Evolutionary conservation across 352 stramenopile genomes (phyloP), one percentile per base, ranked within the genome.

Genomic region (Pythium volutum): DNA sequence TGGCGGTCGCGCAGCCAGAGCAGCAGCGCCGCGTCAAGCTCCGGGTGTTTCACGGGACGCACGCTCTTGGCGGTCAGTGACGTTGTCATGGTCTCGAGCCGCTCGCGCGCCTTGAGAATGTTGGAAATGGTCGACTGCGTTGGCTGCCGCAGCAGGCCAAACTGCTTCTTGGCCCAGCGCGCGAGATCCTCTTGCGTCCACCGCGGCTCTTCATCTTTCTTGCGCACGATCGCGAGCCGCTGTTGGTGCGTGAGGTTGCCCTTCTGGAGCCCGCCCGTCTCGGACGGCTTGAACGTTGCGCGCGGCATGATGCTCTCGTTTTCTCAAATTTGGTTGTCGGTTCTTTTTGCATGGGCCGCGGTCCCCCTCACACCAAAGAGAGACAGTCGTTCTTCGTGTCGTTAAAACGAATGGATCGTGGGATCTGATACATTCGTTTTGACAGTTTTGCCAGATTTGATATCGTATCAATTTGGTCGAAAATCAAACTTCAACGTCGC

Each of bases 91-190:
- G 22, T 69, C 59, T 79, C 66, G 46, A 86, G 70, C 33, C 77
- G 77, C 25, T 82, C 69, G 52, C 76, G 75, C 39, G 55, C 53
- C 39, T 75, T 69, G 53, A 88, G 55, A 26, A 85, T 73, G 56
- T 88, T 87, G 45, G 79, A 88, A 67, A 88, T 85, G 15, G 79
- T 85, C 53, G 76, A 76, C 57, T 86, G 77, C 27, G 75, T 86
- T n/a, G 77, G 79, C 53, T 74, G 76, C 5, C 42, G 72, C 38
- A 64, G 50, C 26, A 87, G 70, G 22, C 65, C 53, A 56, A 88
- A 85, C 59, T 75, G 62, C 55, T 87, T 74, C 50, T 73, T 77
- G 12, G 77, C 71, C 79, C 79, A 88, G 18, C 74, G 57, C 52
- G 73, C 71, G 53, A 87, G 70, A 43, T 71, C 74, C 39, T 76